Evolutionary conservation across 1,284 basidiomycete genomes (phyloP).

Genomic region (Heterobasidion annosum): DNA sequence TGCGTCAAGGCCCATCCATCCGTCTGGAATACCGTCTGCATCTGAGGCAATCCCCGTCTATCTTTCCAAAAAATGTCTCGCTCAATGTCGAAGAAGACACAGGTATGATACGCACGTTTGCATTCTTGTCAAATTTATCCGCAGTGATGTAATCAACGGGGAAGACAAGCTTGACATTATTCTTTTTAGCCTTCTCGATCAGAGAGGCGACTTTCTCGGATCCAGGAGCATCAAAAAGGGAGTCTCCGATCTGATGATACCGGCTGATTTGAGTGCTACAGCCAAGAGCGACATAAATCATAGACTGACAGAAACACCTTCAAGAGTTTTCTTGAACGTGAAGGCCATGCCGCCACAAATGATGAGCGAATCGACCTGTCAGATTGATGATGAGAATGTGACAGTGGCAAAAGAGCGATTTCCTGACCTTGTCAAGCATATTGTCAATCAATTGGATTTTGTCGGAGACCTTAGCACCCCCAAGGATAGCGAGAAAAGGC

Average conservation of each 20-base stretch:
- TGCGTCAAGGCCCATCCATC: slow-evolving; percentile 92
- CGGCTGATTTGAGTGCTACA: slow-evolving; percentile 6
- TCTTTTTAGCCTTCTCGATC: slow-evolving; percentile 89
- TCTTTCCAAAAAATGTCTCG: neutral
- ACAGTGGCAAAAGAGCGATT: slow-evolving; percentile 2
- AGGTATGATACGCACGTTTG: slow-evolving; percentile 42
- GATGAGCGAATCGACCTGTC: slow-evolving; percentile 90
- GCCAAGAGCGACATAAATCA: slow-evolving; percentile 1
- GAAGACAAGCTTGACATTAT: slow-evolving; percentile 93
- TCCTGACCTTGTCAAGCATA: slow-evolving; percentile 88
- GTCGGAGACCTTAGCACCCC: slow-evolving; percentile 98
- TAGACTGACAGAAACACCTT: slow-evolving; percentile 57
- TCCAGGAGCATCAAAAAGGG: slow-evolving; percentile 89
- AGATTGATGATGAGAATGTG: slow-evolving; percentile 2
- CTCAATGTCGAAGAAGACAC: neutral
- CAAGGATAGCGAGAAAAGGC: slow-evolving; percentile 97
- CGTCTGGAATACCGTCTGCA: slow-evolving; percentile 82
- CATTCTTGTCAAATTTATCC: slow-evolving; percentile 93
- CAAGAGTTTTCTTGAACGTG: slow-evolving; percentile 96
- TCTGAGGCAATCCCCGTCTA: slow-evolving; percentile 76
- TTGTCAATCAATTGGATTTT: slow-evolving; percentile 99
- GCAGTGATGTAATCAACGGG: slow-evolving; percentile 93
- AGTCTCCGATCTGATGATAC: slow-evolving; percentile 75
- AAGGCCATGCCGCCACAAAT: slow-evolving; percentile 99
- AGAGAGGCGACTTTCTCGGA: slow-evolving; percentile 81